Evolutionary conservation across 1,284 basidiomycete species (phyloP).

Genomic region (Afroboletus lepidellus): DNA sequence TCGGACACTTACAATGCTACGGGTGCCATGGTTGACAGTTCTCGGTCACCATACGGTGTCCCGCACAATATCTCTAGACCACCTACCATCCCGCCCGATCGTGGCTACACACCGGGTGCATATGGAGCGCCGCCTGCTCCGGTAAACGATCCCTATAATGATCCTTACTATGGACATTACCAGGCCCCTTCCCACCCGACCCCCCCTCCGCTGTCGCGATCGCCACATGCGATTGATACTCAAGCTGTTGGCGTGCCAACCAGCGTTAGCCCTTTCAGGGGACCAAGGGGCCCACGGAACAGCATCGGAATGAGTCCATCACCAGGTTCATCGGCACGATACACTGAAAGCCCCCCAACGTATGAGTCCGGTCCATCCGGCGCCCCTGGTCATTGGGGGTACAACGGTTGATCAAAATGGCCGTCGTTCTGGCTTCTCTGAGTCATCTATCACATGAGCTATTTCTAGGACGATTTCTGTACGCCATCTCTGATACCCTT

Average conservation of each 20-base stretch:
- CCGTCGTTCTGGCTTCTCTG: neutral
- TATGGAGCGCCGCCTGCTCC: constrained; percentile 49
- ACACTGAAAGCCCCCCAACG: constrained; percentile 58
- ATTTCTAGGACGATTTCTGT: constrained; percentile 14
- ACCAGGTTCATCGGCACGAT: constrained; percentile 28
- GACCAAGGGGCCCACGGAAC: constrained; percentile 36
- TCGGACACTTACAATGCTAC: constrained; percentile 42
- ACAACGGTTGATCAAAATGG: constrained; percentile 32
- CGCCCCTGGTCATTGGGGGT: constrained; percentile 50
- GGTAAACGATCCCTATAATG: constrained; percentile 19
- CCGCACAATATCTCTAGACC: constrained; percentile 35
- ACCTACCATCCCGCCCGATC: constrained; percentile 40
- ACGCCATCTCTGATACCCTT: constrained; percentile 26
- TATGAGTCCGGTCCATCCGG: constrained; percentile 58
- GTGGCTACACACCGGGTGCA: constrained; percentile 54
- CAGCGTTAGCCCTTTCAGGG: constrained; percentile 40
- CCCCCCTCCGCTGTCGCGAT: constrained; percentile 29
- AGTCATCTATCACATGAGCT: constrained; percentile 18
- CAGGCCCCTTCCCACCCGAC: constrained; percentile 20
- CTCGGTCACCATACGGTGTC: constrained; percentile 30
- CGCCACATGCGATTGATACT: constrained; percentile 33
- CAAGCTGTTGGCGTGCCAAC: constrained; percentile 28
- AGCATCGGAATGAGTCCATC: constrained; percentile 26
- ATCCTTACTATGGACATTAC: constrained; percentile 31
- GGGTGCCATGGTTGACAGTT: constrained; percentile 29